Evolutionary conservation across 768 basidiomycete genomes (phyloP), one percentile per base, ranked within the genome.

Genomic region (Leccinum disarticulatum): DNA sequence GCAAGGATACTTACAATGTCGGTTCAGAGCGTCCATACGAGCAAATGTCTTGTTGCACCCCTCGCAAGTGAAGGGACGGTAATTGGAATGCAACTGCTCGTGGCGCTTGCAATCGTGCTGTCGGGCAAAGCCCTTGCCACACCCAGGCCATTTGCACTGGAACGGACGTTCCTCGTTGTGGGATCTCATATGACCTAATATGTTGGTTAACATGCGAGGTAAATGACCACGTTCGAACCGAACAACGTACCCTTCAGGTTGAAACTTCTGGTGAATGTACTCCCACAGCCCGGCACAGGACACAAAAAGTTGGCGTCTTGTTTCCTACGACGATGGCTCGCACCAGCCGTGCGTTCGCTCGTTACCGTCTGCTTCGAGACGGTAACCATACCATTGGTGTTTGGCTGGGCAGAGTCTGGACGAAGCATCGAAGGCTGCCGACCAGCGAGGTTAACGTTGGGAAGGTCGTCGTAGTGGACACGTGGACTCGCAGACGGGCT

Each of bases 31-130:
- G 73, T 98, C 96, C 84, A 97, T 89, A 61, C 95, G 75, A 33
- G 95, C 95, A 79, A 98, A 98, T 65, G 87, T 91, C 79, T 95
- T 92, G 65, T 84, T 82, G 71, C 95, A 98, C 48, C 93, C 95
- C 9, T 95, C 91, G 68, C 96, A 98, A 13, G 84, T 89, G 72
- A 95, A 96, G 61, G 95, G 94, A 25, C 95, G 79, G 68, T 93
- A 89, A 66, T 96, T 95, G 59, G 91, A 87, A 72, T 98, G 95
- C 46, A 98, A 80, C 64, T 95, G 90, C 74, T 97, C 95, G 67
- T 98, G 96, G 3, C 95, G 85, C 71, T 96, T 98, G 76, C 95
- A 97, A 72, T 98, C 95, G 68, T 97, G 95, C 72, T 96, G 93
- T 57, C 95, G 76, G 28, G 91, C 95, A 63, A 97, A 95, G 25